These are phyloP conservation scores for Triticum urartu DNA, from an alignment of 176 grass and related monocot species.

Conservation along the genomic window DNA sequence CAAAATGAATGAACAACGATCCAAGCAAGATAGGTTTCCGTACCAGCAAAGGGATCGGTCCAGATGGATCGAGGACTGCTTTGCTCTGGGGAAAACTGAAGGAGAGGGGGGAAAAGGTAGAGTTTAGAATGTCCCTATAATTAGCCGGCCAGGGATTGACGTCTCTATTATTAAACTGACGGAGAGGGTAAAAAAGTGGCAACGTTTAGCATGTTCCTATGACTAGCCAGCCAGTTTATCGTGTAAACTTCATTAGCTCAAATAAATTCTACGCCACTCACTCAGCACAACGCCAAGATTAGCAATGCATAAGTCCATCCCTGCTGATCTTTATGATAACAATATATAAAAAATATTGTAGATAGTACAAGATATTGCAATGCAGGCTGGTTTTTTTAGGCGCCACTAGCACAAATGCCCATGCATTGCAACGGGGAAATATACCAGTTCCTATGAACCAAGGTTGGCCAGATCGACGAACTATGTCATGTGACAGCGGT, in stretches of 20 bases:
- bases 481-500: too few species aligned
- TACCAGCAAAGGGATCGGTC: not conserved
- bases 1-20: not conserved
- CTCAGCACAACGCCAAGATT: not conserved
- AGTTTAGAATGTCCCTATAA: not conserved
- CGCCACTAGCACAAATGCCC: too few species aligned
- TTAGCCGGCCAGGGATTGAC: not conserved
- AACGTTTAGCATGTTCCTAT: not conserved
- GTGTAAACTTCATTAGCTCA: not conserved
- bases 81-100: not conserved
- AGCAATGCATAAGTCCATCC: not conserved
- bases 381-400: too few species aligned
- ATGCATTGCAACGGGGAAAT: too few species aligned
- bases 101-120: not conserved
- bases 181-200: not conserved
- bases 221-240: not conserved
- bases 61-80: not conserved
- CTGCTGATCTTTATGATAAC: not conserved
- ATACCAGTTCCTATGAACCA: too few species aligned
- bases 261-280: not conserved
- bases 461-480: too few species aligned
- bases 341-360: not conserved
- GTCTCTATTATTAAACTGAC: not conserved
- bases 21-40: not conserved
- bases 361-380: not conserved